Evolutionary conservation across 1,139 yeast genomes (phyloP), one percentile per base, ranked within the genome.

Genomic region (Insectozyma bohioensis): DNA sequence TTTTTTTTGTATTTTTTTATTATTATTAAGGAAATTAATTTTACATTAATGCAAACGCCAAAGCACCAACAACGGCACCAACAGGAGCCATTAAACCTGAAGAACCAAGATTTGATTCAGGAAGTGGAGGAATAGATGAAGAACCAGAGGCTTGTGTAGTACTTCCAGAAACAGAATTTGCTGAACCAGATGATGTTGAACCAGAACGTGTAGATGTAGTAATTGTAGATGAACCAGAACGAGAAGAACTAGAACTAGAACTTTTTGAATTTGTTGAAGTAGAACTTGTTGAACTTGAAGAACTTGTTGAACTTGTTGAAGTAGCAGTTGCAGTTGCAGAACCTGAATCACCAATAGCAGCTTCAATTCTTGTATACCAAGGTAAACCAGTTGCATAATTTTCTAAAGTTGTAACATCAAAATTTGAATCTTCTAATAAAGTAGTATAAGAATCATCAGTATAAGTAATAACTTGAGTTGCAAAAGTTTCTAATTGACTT

Each of bases 371-470:
- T 12, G 64, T 31, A 49, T 58, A 64, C 75, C 75, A 69, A 20
- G 75, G 73, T 42, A 69, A 61, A 24, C 54, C 52, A 24, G 67
- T 56, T 24, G 72, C 75, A 45, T 53, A 68, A 12, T 45, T 40
- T 44, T 50, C 56, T 40, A 69, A 56, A 9, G 52, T 40, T 6
- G 43, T 28, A 18, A 67, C 47, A 35, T 58, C 40, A 13, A 56
- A 32, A 12, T 38, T 41, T 20, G 40, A 51, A 30, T 58, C 44
- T 24, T 56, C 52, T 47, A 67, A 56, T 39, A 68, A 49, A 9
- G 74, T 64, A 18, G 75, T 68, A 49, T 68, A 65, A 12, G 63
- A 50, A 40, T 58, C 55, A 43, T 63, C 64, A 8, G 56, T 65
- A 45, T 67, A 67, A 27, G 73, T 67, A 19, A 47, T 53, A 9